Evolutionary conservation across 371 early-diverging fungal species (phyloP), one percentile per base, ranked within the genome.

Genomic region (Rhizomucor pusillus): DNA sequence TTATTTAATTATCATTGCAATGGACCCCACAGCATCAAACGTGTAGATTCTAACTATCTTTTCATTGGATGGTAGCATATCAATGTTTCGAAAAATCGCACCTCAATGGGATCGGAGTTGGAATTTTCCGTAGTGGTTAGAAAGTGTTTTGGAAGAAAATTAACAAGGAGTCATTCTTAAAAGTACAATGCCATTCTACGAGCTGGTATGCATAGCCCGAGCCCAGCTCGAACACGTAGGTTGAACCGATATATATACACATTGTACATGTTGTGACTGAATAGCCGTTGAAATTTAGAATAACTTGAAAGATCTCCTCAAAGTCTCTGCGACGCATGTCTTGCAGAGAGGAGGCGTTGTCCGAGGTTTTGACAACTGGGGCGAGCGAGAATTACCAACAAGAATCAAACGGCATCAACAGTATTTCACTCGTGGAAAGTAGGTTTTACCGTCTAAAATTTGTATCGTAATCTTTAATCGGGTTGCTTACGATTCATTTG

Each of bases 341-440:
- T 63, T 92, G 51, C 80, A 89, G 55, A 75, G 70, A 51, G 86
- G 88, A 35, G 93, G 93, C 44, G 90, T 91, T 56, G 91, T 92
- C 35, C 77, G 90, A 50, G 79, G 80, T 18, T 80, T 92, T 56
- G 78, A 84, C 50, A 84, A 83, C 56, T 71, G 86, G 64, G 87
- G 86, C n/a, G 77, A 76, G 25, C 68, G 70, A 60, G 67, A 67
- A 41, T 66, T 88, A 44, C 85, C 87, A 29, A 81, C 83, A 53
- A 79, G 86, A 53, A 86, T 85, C 56, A 79, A 83, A 65, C 73
- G 80, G 65, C 87, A 88, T 59, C 87, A 86, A 59, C 76, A 78
- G 60, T 82, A 84, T 49, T 78, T 78, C 57, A 66, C 69, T 10
- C 67, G 81, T 29, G 88, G 87, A 71, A 75, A 78, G 88, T 86